phyloP scores from a whole-genome alignment of 2,329 filamentous ascomycete genomes.

The Diaporthe sp. region DNA sequence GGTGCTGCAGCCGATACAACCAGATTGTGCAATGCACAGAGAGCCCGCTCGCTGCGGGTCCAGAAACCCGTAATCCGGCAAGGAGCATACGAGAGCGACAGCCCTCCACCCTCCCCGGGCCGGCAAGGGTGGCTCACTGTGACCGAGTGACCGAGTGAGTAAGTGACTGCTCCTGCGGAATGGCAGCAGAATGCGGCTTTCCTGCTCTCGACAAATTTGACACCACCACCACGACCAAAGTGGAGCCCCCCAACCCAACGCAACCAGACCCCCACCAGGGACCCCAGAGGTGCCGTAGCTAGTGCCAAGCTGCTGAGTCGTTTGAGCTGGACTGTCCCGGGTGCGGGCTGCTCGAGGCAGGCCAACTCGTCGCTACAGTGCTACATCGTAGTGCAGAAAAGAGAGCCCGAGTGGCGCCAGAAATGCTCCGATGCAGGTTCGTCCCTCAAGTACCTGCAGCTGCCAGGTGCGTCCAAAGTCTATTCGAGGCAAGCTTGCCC shows the following conservation, averaged over 20 bases:
- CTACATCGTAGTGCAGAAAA: neutral
- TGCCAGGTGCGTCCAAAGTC: conserved; percentile 34
- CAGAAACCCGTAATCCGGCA: conserved; percentile 14
- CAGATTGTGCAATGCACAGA: conserved; percentile 21
- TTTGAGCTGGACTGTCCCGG: conserved; percentile 29
- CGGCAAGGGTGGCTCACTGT: conserved; percentile 20
- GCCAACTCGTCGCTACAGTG: conserved; percentile 9
- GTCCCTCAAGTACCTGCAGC: conserved; percentile 35
- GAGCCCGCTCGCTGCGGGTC: conserved; percentile 1
- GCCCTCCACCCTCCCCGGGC: neutral
- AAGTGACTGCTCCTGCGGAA: conserved; percentile 14
- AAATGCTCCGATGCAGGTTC: conserved; percentile 40
- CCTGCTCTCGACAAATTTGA: conserved; percentile 11
- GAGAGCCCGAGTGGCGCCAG: conserved; percentile 26
- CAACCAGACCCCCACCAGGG: conserved; percentile 22
- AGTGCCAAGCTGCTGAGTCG: conserved; percentile 30
- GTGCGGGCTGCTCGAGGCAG: conserved; percentile 24
- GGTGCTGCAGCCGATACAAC: conserved; percentile 13
- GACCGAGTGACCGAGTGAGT: conserved; percentile 1
- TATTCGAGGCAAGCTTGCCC: conserved; percentile 30
- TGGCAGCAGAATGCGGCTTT: conserved; percentile 26
- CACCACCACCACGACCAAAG: conserved; percentile 5
- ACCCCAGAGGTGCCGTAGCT: conserved; percentile 20
- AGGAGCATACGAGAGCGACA: conserved; percentile 25
- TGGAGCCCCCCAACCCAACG: neutral